phyloP scores from a whole-genome alignment of 371 early-diverging fungal genomes.

The Mucor racemosus region DNA sequence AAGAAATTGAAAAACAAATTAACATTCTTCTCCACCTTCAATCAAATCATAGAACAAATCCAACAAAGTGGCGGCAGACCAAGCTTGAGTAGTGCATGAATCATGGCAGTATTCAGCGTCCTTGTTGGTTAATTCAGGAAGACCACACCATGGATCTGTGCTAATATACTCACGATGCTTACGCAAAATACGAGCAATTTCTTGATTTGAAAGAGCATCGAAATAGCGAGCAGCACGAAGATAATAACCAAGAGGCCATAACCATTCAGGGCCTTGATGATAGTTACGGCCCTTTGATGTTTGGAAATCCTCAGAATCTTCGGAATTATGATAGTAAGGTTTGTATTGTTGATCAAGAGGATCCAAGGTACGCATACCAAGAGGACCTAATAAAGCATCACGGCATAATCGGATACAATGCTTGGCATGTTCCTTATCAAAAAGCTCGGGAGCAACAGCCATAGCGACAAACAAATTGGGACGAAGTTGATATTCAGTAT shows the following conservation, averaged over 20 bases:
- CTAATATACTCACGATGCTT: conserved; percentile 76
- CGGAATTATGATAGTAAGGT: conserved; percentile 88
- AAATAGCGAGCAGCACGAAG: conserved; percentile 85
- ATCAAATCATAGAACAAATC: conserved; percentile 58
- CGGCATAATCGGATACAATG: conserved; percentile 69
- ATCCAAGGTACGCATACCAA: conserved; percentile 95
- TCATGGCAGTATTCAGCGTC: conserved; percentile 83
- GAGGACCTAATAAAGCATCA: conserved; percentile 77
- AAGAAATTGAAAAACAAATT: not conserved
- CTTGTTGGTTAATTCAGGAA: conserved; percentile 95
- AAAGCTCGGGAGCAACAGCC: conserved; percentile 94
- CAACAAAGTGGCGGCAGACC: conserved; percentile 85
- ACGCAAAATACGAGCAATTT: conserved; percentile 71
- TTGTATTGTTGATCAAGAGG: conserved; percentile 89
- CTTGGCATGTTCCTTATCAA: conserved; percentile 77
- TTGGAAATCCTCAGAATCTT: conserved; percentile 83
- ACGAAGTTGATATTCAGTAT: conserved; percentile 91
- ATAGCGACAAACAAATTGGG: conserved; percentile 94
- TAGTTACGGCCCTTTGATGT: conserved; percentile 96
- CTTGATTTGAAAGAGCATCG: conserved; percentile 39
- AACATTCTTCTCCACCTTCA: conserved; percentile 21
- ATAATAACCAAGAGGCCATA: conserved; percentile 91
- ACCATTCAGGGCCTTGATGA: conserved; percentile 98
- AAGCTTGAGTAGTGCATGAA: conserved; percentile 94
- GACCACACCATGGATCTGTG: conserved; percentile 78